phyloP scores from a whole-genome alignment of 495 filamentous ascomycete genomes.

The Penicillium cataractarum region DNA sequence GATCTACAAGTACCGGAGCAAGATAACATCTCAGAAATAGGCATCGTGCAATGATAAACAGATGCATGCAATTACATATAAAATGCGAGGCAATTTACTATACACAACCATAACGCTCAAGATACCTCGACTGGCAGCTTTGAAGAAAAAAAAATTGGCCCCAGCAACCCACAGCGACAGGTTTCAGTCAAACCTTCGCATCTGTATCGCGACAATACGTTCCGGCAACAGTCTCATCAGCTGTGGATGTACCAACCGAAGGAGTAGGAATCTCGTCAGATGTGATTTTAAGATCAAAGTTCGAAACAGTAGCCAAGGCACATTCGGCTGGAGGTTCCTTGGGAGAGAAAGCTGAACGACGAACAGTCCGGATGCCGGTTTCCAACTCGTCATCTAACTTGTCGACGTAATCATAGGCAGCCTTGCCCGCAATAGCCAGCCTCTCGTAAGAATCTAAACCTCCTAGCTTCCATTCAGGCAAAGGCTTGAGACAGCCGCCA shows the following conservation, averaged over 20 bases:
- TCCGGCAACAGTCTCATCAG: conserved; percentile 5
- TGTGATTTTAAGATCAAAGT: background rate
- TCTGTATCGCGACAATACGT: background rate
- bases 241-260: background rate
- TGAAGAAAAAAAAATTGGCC: background rate
- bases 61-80: background rate
- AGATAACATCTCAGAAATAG: background rate
- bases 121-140: background rate
- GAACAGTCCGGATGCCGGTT: conserved; percentile 20
- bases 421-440: conserved; percentile 20
- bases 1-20: background rate
- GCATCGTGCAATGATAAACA: background rate
- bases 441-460: conserved; percentile 28
- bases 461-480: conserved; percentile 29
- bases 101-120: background rate
- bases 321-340: background rate
- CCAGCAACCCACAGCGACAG: background rate
- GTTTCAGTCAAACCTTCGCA: background rate
- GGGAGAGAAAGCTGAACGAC: conserved; percentile 3
- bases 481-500: conserved; percentile 1
- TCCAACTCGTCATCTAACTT: conserved; percentile 21
- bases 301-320: background rate
- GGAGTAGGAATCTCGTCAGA: background rate
- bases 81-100: background rate
- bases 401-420: conserved; percentile 27